Base-by-base conservation (phyloP, 2,329 filamentous ascomycete species). In the Diaporthe citriasiana region DNA sequence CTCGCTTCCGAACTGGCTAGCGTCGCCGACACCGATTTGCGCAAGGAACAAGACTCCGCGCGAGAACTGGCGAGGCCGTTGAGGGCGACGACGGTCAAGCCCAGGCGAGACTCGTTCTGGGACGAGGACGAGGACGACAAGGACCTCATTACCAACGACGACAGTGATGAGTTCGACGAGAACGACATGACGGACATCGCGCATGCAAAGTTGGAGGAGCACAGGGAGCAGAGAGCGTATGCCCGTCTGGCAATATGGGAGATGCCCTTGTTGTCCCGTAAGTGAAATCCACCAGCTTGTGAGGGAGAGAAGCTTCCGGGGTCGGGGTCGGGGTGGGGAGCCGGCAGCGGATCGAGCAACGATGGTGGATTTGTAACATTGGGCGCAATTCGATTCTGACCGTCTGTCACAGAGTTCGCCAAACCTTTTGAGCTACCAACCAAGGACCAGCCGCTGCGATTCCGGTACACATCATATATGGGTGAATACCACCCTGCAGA, bases 401-500 rank as follows among this genome's bases (percentile, higher is more conserved):
- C 51, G 17, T 55, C 47, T 72, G 51, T 66, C 79, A 97, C 80
- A 98, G 94, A 96, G 82, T 89, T 97, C 76, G 93, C 94, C 72
- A 94, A 94, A 83, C 93, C 94, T 25, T 98, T 98, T 82, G 85
- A 88, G 75, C 90, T 92, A 3, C 95, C 96, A 2, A 88, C 89
- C 19, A 83, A 87, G 40, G 83, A 91, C 59, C 88, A 94, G 78
- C 91, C 95, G 59, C 90, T 99, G 73, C 93, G 96, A 79, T 99
- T 98, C 91, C 93, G 97, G 79, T 98, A 98, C 87, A 99, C 97
- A 22, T 95, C 93, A 50, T 98, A 98, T 85, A 93, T 99, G 89
- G 96, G 96, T 79, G 97, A 98, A 84, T 87, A 90, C 72, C 97
- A 99, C 85, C 96, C 97, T 0, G 95, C 96, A 3, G 92, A 95